Percentiles rank a stretch among this genome's conserved stretches.
phyloP scores from a whole-genome alignment of 2,329 filamentous ascomycete genomes.

The Pseudogymnoascus sp. region DNA sequence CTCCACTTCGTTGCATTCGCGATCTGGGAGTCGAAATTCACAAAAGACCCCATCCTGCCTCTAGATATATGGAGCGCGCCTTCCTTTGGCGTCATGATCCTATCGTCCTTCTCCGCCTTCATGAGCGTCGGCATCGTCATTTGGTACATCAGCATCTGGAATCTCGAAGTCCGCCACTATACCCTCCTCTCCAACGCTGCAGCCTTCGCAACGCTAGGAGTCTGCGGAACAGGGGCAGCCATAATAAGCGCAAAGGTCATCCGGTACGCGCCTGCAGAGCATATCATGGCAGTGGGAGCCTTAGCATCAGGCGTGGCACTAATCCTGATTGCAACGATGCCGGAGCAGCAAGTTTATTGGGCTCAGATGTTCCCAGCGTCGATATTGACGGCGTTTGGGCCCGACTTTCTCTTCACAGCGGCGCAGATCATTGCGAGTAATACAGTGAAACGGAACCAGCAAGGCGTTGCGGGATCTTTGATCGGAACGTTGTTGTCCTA shows the following conservation, averaged over 20 bases:
- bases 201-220: not conserved
- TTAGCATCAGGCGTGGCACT: not conserved
- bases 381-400: constrained; percentile 30
- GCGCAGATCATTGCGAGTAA: constrained; percentile 49
- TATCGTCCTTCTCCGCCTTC: constrained; percentile 16
- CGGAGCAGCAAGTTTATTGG: constrained; percentile 15
- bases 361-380: constrained; percentile 12
- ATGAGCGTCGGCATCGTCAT: constrained; percentile 13
- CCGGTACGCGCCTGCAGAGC: not conserved
- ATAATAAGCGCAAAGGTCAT: not conserved
- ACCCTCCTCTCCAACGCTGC: not conserved
- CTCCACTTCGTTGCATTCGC: constrained; percentile 14
- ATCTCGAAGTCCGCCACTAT: not conserved
- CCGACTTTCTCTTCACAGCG: constrained; percentile 43
- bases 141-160: not conserved
- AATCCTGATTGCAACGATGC: constrained; percentile 20
- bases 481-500: constrained; percentile 40
- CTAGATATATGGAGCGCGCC: constrained; percentile 21
- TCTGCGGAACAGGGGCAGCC: not conserved
- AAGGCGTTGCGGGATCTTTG: constrained; percentile 44
- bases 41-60: constrained; percentile 19
- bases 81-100: constrained; percentile 16
- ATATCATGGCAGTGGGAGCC: not conserved
- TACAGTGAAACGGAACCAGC: constrained; percentile 38
- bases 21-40: constrained; percentile 17